Evolutionary conservation across 257 asterid species (phyloP), one percentile per base, ranked within the genome.

Genomic region (Nicotiana noctiflora): DNA sequence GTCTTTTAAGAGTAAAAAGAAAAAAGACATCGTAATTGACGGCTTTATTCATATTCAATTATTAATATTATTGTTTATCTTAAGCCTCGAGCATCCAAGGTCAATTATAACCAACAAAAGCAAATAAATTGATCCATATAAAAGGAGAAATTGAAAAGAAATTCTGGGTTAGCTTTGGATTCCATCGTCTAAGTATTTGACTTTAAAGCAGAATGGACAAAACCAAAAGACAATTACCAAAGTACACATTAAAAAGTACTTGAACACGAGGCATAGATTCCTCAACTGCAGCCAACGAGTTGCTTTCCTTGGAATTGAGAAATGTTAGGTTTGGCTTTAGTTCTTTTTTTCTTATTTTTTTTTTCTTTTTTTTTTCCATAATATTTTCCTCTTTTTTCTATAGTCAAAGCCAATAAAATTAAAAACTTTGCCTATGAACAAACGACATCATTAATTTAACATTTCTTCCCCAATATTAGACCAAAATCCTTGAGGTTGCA

Each of bases 181-280:
- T 80, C 84, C 65, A 17, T 10, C 32, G 57, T 23, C 49, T 53
- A 76, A 18, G 72, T 18, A 80, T 52, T 82, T 64, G 84, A 81
- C 84, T 81, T 81, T 27, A 17, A 60, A 60, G 29, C 56, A 37
- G 21, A 56, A 40, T 70, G 25, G 55, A 81, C 40, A 32, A 29
- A 31, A 74, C 17, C 51, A 25, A 40, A 72, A 81, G 21, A 49
- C 65, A 60, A 55, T 76, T 74, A 18, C 17, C 68, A 77, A 77
- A 77, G 80, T 44, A 66, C 46, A 29, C 9, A 66, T 40, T 66
- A 0, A n/a, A 55, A 76, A 77, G 81, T 57, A 57, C 68, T 55
- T 21, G 7, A 44, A n/a, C 84, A 81, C 84, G 81, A 82, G 84
- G 77, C 53, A 53, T 70, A 59, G 82, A 82, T 76, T 82, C 85